Base-by-base conservation (phyloP, 495 filamentous ascomycete species). In the Haplographium delicatum region DNA sequence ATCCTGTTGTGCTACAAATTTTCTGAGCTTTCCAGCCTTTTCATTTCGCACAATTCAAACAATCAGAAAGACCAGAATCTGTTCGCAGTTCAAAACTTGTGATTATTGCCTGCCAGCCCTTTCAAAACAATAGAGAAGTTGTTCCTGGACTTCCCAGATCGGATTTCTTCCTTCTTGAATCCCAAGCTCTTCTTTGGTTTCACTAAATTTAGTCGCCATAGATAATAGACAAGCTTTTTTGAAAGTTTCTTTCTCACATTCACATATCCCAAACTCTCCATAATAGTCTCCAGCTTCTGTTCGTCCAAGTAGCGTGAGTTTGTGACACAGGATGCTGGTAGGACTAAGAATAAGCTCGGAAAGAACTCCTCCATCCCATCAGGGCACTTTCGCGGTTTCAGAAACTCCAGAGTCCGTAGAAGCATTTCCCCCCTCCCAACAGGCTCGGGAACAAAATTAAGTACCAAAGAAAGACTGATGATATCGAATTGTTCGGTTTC, bases 231-330 rank as follows among this genome's bases (percentile, higher is more conserved):
- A 45, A 99, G 74, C 64, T 95, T 95, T 24, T 81, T 72, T 1
- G 86, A 87, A 50, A 81, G 69, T 66, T 95, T 96, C 62, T 72
- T 75, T 50, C 79, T 70, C 3, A 71, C 61, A 57, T 82, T 66
- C 9, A 63, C 65, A 62, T 89, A 99, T 4, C 93, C 89, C 25
- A 99, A 61, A 47, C 74, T 78, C 28, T 63, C 65, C 86, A 97
- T 85, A 16, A 99, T 89, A 0, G 68, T 73, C 10, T 73, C 65
- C 22, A 99, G 68, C 41, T 78, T 72, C n/a, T 73, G 65, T 53
- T 93, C 83, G 51, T 86, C 82, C 59, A 96, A 71, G 61, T 97
- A 99, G 50, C 93, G 80, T 13, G 94, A 96, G 61, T 99, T 99
- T 10, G 74, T 78, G 44, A 97, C 78, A 62, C 94, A 99, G 9